A percentile compares a stretch with the other conserved stretches of the same genome.
phyloP scores from a whole-genome alignment of 441 rosid species.

The Populus tomentosa region DNA sequence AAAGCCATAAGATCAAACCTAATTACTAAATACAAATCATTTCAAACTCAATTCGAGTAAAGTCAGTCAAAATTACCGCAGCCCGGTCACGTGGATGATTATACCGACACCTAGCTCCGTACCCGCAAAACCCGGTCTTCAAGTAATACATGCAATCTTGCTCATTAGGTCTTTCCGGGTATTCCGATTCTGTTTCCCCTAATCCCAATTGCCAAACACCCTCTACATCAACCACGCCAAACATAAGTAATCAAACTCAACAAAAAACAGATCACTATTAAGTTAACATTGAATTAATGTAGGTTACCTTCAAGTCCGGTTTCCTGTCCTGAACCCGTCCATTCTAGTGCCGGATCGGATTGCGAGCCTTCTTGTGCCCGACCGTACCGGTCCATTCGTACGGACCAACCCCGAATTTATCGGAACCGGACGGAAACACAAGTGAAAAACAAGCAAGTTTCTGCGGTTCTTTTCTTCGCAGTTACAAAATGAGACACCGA shows the following conservation, averaged over 20 bases:
- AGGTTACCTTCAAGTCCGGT: conserved; percentile 62
- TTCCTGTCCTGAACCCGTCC: conserved; percentile 55
- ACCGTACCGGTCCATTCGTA: conserved; percentile 69
- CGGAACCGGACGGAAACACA: conserved; percentile 17
- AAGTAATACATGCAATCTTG: conserved; percentile 72
- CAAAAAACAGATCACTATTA: conserved; percentile 13
- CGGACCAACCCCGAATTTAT: conserved; percentile 19
- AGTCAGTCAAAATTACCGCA: conserved; percentile 42
- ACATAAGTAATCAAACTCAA: conserved; percentile 2
- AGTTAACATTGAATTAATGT: neutral
- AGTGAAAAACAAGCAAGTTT: neutral
- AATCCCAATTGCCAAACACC: conserved; percentile 59
- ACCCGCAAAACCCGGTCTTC: conserved; percentile 76
- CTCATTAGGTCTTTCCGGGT: conserved; percentile 72
- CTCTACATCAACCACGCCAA: conserved; percentile 40
- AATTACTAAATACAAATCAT: neutral
- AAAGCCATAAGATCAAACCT: conserved; percentile 13
- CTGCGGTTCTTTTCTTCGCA: neutral
- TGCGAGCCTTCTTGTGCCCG: conserved; percentile 54
- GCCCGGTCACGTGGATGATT: conserved; percentile 84
- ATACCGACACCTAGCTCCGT: conserved; percentile 81
- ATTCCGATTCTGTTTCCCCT: conserved; percentile 49
- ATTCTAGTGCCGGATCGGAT: conserved; percentile 76
- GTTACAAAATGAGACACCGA: conserved; percentile 16
- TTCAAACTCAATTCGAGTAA: conserved; percentile 9